Evolutionary conservation across 2,329 filamentous ascomycete species (phyloP).

Genomic region (Fusarium acutatum): DNA sequence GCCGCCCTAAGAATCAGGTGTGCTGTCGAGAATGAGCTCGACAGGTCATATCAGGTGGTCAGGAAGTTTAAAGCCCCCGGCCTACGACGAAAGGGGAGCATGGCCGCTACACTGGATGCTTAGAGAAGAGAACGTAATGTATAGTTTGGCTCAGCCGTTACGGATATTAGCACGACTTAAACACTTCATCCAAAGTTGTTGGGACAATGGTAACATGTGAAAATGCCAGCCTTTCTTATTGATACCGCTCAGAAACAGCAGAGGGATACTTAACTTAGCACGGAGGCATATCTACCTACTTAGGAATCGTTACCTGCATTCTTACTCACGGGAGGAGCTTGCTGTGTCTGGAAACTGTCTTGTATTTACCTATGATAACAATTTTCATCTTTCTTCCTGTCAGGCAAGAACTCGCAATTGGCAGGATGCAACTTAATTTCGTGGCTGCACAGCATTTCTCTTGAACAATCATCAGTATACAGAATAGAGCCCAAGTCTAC

Average conservation of each 20-base stretch:
- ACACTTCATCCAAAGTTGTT: neutral
- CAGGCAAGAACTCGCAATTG: neutral
- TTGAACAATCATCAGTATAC: neutral
- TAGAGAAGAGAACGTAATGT: slow-evolving; percentile 29
- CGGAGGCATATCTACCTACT: neutral
- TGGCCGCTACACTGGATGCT: slow-evolving; percentile 42
- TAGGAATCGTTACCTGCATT: neutral
- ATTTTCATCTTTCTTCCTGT: neutral
- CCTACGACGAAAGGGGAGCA: slow-evolving; percentile 56
- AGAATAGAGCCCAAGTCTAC: neutral
- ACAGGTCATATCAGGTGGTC: slow-evolving; percentile 83
- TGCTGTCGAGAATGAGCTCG: slow-evolving; percentile 86
- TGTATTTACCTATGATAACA: neutral
- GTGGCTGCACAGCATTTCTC: neutral
- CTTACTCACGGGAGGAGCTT: neutral
- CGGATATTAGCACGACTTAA: slow-evolving; percentile 21
- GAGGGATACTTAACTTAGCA: neutral
- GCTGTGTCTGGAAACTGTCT: neutral
- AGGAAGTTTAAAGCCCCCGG: slow-evolving; percentile 67
- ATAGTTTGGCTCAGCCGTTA: slow-evolving; percentile 6
- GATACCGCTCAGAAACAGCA: neutral
- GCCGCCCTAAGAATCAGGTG: slow-evolving; percentile 83
- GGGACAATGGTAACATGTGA: neutral
- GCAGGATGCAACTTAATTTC: neutral
- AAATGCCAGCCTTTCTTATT: neutral